Evolutionary conservation across 192 early-diverging fungal genomes (phyloP).

Genomic region (Backusella australiensis): DNA sequence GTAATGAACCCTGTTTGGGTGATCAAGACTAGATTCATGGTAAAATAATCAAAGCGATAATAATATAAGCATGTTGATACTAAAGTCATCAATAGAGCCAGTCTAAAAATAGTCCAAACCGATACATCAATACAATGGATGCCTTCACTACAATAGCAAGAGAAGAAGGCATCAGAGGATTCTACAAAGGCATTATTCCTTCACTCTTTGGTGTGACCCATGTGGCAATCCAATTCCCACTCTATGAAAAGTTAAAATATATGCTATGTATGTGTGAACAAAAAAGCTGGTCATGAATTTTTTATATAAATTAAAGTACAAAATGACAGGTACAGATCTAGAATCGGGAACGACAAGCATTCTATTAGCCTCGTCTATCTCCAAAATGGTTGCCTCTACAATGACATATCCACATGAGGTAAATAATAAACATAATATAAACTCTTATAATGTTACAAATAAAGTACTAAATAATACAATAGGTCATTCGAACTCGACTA

Average conservation of each 20-base stretch:
- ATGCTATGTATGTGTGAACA: slow-evolving; percentile 45
- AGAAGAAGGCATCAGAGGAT: slow-evolving; percentile 76
- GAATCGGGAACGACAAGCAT: slow-evolving; percentile 47
- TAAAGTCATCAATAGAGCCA: slow-evolving; percentile 56
- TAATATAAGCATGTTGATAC: neutral
- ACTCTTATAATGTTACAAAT: neutral
- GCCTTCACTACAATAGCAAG: slow-evolving; percentile 76
- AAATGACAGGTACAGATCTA: slow-evolving; percentile 8
- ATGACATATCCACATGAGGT: slow-evolving; percentile 97
- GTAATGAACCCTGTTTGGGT: slow-evolving; percentile 93
- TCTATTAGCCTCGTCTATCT: slow-evolving; percentile 74
- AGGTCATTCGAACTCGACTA: slow-evolving; percentile 87
- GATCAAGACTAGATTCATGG: slow-evolving; percentile 87
- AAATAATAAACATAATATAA: neutral
- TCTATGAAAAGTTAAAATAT: slow-evolving; percentile 89
- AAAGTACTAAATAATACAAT: neutral
- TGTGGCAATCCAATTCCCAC: slow-evolving; percentile 92
- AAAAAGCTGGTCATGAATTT: neutral
- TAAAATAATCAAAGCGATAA: slow-evolving; percentile 19
- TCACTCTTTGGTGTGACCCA: slow-evolving; percentile 92
- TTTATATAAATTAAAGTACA: neutral
- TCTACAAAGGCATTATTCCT: slow-evolving; percentile 91
- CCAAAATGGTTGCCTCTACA: slow-evolving; percentile 87
- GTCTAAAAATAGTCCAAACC: slow-evolving; percentile 65
- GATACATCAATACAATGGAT: slow-evolving; percentile 79